Evolutionary conservation across 2,329 filamentous ascomycete genomes (phyloP), one percentile per base, ranked within the genome.

Genomic region (Chaetomium sp.): DNA sequence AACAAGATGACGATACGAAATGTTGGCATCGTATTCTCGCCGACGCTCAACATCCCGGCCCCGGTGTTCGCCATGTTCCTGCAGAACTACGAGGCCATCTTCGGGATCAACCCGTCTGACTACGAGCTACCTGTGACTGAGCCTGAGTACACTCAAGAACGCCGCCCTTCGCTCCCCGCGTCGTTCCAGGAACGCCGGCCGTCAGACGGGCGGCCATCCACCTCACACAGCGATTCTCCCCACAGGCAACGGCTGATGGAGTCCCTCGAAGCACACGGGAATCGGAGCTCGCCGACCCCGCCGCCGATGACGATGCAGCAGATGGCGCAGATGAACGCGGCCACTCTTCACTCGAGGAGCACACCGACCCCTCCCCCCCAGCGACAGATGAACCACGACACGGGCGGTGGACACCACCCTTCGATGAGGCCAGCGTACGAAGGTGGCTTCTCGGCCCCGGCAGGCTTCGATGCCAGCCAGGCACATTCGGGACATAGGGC

Each of bases 1-100:
- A 99, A 99, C 81, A 98, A 97, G 82, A 99, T 99, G 95, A 97
- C 91, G 12, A 91, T 97, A 60, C 89, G 94, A 70, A 99, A 99
- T 74, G 92, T 99, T 62, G 94, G 95, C 69, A 98, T 99, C 71
- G 94, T 99, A 63, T 99, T 99, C 77, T 96, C 95, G 19, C 95
- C 95, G 0, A 98, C 95, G 0, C 84, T 99, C 61, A 98, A 98
- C 76, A 97, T 99, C 51, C 94, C 95, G 0, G 93, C 93, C 0
- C 93, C 94, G 0, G 90, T 99, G 12, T 97, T 99, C 75, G 93
- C 93, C 3, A 85, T 96, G 76, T 95, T 99, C 76, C 83, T 99
- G 64, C 93, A 95, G 69, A 93, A 98, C 73, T 97, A 92, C 74
- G 85, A 90, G 68, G 85, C 84, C 50, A 94, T 99, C 56, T 99